Conservation (phyloP, 352 stramenopile species). For the Globisporangium parvum region DNA sequence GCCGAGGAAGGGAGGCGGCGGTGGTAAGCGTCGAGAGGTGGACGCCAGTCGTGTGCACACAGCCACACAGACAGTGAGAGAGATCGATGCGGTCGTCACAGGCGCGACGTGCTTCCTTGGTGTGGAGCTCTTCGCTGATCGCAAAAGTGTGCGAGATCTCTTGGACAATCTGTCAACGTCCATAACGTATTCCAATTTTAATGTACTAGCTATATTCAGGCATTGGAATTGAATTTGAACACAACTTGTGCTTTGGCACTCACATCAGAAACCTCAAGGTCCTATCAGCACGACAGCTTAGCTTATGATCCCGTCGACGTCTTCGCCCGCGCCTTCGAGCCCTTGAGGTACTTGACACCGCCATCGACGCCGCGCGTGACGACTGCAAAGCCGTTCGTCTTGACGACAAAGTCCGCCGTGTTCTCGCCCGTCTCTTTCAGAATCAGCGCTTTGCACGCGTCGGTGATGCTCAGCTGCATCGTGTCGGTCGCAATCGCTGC, state of each 20-base stretch:
- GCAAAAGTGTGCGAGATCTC: no score
- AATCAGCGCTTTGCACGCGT: slow-evolving; percentile 38
- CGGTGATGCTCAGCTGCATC: slow-evolving; percentile 29
- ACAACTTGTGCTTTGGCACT: no score
- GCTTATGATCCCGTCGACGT: no score
- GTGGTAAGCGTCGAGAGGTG: background rate
- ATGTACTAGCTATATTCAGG: no score
- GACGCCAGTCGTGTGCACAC: background rate
- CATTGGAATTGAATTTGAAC: no score
- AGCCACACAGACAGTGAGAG: background rate
- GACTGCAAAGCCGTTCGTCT: slow-evolving; percentile 47
- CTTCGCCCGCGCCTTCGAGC: background rate
- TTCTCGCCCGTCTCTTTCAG: slow-evolving; percentile 51
- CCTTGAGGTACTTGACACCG: slow-evolving; percentile 38
- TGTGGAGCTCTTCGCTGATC: no score
- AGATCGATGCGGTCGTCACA: background rate
- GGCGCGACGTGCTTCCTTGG: background rate
- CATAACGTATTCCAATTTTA: no score
- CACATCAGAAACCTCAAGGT: no score
- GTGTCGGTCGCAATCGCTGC: slow-evolving; percentile 35
- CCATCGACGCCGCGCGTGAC: slow-evolving; percentile 50
- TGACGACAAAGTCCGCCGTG: slow-evolving; percentile 42
- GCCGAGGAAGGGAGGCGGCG: background rate
- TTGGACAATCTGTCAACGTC: no score
- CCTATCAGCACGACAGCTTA: no score